Percentiles rank a stretch among this genome's conserved stretches.
Conservation (phyloP, 2,329 filamentous ascomycete species). For the Cryphonectria carpinicola region DNA sequence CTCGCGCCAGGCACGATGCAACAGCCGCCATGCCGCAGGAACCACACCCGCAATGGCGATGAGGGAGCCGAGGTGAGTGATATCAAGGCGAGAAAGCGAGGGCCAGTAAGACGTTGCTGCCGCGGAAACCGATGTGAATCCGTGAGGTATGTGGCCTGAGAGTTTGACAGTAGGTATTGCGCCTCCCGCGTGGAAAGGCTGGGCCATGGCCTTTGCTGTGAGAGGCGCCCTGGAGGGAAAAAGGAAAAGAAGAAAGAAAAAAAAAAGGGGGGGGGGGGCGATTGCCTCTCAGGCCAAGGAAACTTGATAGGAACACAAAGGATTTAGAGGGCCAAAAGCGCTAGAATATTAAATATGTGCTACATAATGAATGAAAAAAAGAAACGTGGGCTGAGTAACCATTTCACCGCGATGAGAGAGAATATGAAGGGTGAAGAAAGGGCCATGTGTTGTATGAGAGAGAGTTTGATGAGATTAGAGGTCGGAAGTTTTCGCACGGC, state of each 20-base stretch:
- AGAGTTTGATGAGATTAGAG: slow-evolving; percentile 12
- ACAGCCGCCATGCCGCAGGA: slow-evolving; percentile 45
- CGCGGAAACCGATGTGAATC: neutral
- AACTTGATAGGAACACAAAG: neutral
- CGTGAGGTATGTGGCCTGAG: slow-evolving; percentile 9
- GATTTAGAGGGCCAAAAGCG: neutral
- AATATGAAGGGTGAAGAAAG: neutral
- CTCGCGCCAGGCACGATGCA: slow-evolving; percentile 43
- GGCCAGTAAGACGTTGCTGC: slow-evolving; percentile 17
- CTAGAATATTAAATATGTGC: neutral
- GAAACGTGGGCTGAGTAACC: too few relatives aligned
- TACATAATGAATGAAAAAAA: slow-evolving; percentile 8
- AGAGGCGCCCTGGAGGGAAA: neutral
- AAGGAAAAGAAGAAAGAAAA: neutral
- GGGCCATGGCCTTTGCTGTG: slow-evolving; percentile 20
- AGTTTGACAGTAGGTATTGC: slow-evolving; percentile 20
- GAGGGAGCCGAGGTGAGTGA: slow-evolving; percentile 49
- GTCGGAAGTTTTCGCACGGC: slow-evolving; percentile 12
- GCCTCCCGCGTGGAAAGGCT: slow-evolving; percentile 29
- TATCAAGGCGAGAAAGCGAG: slow-evolving; percentile 38
- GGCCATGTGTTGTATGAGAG: neutral
- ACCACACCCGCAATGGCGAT: slow-evolving; percentile 49
- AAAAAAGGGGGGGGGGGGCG: neutral
- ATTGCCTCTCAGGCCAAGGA: neutral
- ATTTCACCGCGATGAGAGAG: neutral